Percentiles rank a stretch among this genome's conserved stretches.
Conservation (phyloP, 805 yeast genomes). For the Cyberlindnera subsufficiens region DNA sequence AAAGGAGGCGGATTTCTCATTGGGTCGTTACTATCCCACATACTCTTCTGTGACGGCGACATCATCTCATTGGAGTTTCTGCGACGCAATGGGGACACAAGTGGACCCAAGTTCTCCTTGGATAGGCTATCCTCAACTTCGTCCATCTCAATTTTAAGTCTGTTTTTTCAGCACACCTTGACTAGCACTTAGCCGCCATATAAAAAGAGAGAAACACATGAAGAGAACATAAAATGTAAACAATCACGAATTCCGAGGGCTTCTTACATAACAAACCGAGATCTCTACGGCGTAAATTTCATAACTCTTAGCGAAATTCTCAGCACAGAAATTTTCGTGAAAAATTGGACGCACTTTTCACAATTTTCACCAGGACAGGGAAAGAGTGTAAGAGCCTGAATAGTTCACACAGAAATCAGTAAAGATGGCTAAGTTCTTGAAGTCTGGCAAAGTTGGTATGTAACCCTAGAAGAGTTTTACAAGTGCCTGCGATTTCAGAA, state of each 20-base stretch:
- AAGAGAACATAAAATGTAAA: too few relatives aligned
- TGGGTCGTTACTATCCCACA: constrained; percentile 38
- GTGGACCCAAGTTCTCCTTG: constrained; percentile 16
- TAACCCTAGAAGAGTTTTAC: constrained; percentile 22
- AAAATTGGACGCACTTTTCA: constrained; percentile 20
- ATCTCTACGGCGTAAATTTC: too few relatives aligned
- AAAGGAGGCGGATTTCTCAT: constrained; percentile 35
- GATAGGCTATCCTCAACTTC: background rate
- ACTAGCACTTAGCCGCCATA: background rate
- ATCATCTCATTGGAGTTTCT: constrained; percentile 4
- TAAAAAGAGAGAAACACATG: background rate
- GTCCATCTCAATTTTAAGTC: background rate
- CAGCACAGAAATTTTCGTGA: constrained; percentile 9
- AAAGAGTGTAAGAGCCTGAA: background rate
- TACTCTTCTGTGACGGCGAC: constrained; percentile 14
- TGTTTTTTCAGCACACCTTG: too few relatives aligned
- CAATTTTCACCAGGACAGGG: constrained; percentile 15
- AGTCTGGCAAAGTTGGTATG: constrained; percentile 94
- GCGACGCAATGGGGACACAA: constrained; percentile 10
- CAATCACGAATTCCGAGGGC: too few relatives aligned
- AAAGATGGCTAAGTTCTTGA: constrained; percentile 96
- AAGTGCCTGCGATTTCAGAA: too few relatives aligned
- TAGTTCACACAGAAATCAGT: constrained; percentile 5
- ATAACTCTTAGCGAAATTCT: constrained; percentile 13
- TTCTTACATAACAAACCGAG: too few relatives aligned